These are phyloP conservation scores for Entomortierella lignicola DNA, from an alignment of 192 early-diverging fungal genomes.

Conservation along the genomic window DNA sequence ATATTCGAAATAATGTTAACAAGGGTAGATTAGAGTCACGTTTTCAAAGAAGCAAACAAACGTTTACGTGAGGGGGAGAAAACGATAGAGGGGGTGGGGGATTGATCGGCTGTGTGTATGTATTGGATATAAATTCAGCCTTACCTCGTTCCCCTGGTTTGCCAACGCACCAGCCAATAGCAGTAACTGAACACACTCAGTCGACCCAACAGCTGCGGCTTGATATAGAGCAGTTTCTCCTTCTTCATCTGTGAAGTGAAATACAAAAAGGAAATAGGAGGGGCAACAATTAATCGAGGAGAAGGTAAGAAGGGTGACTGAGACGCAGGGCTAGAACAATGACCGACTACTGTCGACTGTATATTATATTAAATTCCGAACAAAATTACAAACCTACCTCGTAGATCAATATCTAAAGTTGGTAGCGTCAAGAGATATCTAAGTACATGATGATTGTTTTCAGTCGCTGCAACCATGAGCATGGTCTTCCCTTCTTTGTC, in stretches of 20 bases:
- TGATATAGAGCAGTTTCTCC: constrained; percentile 59
- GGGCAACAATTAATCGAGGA: not conserved
- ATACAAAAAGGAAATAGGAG: constrained; percentile 1
- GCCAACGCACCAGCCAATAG: constrained; percentile 47
- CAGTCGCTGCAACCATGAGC: constrained; percentile 56
- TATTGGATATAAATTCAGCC: not conserved
- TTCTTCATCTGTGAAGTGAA: constrained; percentile 47
- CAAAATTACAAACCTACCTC: constrained; percentile 21
- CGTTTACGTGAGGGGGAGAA: not conserved
- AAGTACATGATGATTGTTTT: constrained; percentile 51
- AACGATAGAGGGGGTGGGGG: not conserved
- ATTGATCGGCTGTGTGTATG: not conserved
- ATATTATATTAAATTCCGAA: not conserved
- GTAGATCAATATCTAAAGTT: constrained; percentile 33
- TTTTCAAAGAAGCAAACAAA: not conserved
- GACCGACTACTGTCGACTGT: not conserved
- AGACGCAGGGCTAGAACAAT: not conserved
- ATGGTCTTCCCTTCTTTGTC: constrained; percentile 56
- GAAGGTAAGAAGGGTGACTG: not conserved
- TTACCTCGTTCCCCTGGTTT: constrained; percentile 53
- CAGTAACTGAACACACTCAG: constrained; percentile 53
- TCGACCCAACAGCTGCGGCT: constrained; percentile 46
- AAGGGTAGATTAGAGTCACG: too few relatives aligned
- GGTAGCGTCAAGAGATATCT: constrained; percentile 33
- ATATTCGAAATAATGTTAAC: too few relatives aligned